Evolutionary conservation across 83 land plant genomes (phyloP).

Genomic region (Picea abies): DNA sequence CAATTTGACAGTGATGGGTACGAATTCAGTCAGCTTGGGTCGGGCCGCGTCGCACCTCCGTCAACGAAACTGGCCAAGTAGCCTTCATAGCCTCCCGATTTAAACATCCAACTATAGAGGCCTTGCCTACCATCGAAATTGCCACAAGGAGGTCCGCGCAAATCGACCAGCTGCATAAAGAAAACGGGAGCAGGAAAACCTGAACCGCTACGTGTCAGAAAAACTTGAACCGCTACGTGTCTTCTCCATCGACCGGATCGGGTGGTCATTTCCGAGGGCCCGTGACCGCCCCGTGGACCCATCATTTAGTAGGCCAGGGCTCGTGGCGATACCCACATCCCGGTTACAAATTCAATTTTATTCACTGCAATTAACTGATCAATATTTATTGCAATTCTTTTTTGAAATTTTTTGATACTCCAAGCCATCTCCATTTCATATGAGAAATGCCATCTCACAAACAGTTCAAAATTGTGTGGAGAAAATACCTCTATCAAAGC

Average conservation of each 20-base stretch:
- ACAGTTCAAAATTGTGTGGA: too few relatives aligned
- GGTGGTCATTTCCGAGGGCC: background rate
- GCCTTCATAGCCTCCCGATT: background rate
- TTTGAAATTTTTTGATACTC: too few relatives aligned
- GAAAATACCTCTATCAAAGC: too few relatives aligned
- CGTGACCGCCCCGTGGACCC: background rate
- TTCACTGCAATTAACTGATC: too few relatives aligned
- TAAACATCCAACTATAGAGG: background rate
- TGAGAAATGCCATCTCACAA: too few relatives aligned
- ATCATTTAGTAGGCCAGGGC: background rate
- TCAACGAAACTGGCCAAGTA: background rate
- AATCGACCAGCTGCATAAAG: background rate
- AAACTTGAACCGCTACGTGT: background rate
- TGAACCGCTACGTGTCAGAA: too few relatives aligned
- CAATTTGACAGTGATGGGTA: too few relatives aligned
- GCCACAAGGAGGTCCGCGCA: background rate
- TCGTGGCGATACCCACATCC: background rate
- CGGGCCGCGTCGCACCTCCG: background rate
- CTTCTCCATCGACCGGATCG: background rate
- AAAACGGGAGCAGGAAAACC: conserved; percentile 5
- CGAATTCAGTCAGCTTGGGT: too few relatives aligned
- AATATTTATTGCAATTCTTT: too few relatives aligned
- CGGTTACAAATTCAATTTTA: too few relatives aligned
- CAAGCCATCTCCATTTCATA: too few relatives aligned
- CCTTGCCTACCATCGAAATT: background rate